These are phyloP conservation scores for Zasmidium citrigriseum DNA, from an alignment of 2,329 filamentous ascomycete species.

Conservation along the genomic window DNA sequence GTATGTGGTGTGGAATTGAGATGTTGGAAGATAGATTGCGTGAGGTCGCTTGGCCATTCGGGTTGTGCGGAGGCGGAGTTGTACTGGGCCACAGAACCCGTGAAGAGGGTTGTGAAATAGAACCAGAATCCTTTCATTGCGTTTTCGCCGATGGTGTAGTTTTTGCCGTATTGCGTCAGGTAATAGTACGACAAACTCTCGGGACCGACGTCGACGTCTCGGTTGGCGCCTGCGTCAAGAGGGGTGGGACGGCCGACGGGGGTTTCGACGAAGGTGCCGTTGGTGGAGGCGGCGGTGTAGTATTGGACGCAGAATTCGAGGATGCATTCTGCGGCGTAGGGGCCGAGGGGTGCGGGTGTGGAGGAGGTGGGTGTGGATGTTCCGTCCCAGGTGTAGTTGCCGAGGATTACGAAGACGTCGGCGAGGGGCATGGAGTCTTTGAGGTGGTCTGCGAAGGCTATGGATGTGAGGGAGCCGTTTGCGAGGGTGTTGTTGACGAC, in stretches of 20 bases:
- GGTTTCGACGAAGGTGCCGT: neutral
- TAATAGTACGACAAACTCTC: neutral
- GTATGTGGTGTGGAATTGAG: neutral
- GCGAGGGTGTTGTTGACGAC: neutral
- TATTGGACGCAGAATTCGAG: neutral
- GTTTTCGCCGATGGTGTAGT: slow-evolving; percentile 3
- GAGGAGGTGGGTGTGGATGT: neutral
- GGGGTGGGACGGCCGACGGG: neutral
- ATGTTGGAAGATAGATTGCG: neutral
- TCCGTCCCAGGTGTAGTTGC: neutral
- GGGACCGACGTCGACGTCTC: neutral
- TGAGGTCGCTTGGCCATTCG: neutral
- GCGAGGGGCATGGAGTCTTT: neutral
- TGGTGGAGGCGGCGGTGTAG: neutral
- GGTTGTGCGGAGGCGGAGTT: neutral
- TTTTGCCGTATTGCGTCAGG: neutral
- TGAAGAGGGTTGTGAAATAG: neutral
- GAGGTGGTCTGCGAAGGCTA: neutral
- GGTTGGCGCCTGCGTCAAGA: neutral
- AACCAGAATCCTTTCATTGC: neutral
- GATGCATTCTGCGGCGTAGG: slow-evolving; percentile 1
- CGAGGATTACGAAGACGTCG: neutral
- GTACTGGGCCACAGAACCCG: neutral
- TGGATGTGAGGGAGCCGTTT: neutral
- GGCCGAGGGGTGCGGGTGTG: neutral